Base-by-base conservation (phyloP, 2,329 filamentous ascomycete genomes). In the Verticillium albo-atrum region DNA sequence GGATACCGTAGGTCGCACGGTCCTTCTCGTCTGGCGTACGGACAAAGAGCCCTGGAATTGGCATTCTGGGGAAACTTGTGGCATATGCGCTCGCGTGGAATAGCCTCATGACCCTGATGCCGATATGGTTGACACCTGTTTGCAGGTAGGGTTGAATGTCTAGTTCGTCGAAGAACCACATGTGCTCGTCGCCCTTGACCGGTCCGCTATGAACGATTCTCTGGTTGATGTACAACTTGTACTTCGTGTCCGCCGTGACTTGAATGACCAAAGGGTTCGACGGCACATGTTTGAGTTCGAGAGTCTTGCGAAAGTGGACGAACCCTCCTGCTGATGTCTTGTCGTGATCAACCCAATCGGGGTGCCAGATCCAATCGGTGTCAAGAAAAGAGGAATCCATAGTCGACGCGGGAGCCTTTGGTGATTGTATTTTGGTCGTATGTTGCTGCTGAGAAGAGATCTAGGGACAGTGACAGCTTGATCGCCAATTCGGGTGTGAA, bases 91-190 rank as follows among this genome's bases (percentile, higher is more conserved):
- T 63, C 17, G 57, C 60, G 26, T 63, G 53, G 35, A 61, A 66
- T 27, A 62, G 63, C 12, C 65, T 61, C 30, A 68, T 59, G 9
- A 68, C 65, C 3, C 30, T 54, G 15, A 64, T 58, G 9, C 51
- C 56, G 9, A 68, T 51, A 2, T 55, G 27, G 23, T 68, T 69
- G 12, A 12, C 27, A 2, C 67, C 67, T 1, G 52, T 9, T 2
- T 26, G 54, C 17, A 69, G 62, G 17, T 61, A 57, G 2, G 67
- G 65, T 1, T 57, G 56, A 20, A 68, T 65, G 50, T 69, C 64
- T 14, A 68, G 57, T 14, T 64, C 60, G 52, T 69, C 67, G 27
- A 68, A 67, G 57, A 67, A 68, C 67, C 67, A 69, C 10, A 66
- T 61, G 25, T 58, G 54, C 4, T 58, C 58, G 37, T 68, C 63